These are phyloP conservation scores for Colletotrichum neosansevieriae DNA, from an alignment of 2,329 filamentous ascomycete genomes.

Conservation along the genomic window DNA sequence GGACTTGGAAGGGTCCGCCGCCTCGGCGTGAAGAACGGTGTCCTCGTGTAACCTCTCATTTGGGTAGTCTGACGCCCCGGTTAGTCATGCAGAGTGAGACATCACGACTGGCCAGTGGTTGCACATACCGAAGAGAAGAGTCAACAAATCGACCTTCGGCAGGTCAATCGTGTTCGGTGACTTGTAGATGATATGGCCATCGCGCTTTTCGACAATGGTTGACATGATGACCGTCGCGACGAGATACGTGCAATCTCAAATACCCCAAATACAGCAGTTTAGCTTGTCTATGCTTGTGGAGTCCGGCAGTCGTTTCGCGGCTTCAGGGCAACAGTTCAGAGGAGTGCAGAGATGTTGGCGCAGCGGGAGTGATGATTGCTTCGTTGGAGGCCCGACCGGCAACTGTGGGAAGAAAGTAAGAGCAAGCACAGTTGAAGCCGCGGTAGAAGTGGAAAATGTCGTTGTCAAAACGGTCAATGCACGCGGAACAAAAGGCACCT, in stretches of 20 bases:
- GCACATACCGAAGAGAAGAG: conserved; percentile 56
- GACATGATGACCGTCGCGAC: conserved; percentile 19
- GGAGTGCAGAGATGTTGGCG: no score
- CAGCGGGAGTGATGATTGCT: not conserved
- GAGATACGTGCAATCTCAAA: no score
- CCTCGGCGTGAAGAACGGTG: conserved; percentile 68
- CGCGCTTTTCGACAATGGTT: conserved; percentile 36
- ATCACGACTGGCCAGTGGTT: not conserved
- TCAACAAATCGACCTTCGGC: conserved; percentile 57
- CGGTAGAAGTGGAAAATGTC: not conserved
- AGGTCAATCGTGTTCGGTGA: conserved; percentile 48
- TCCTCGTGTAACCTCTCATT: conserved; percentile 53
- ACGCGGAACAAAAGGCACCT: conserved; percentile 12
- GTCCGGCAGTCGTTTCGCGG: no score
- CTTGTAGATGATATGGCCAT: conserved; percentile 52
- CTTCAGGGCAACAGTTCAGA: no score
- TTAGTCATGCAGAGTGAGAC: not conserved
- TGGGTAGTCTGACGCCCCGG: not conserved
- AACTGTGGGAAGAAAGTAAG: not conserved
- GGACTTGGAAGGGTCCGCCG: conserved; percentile 63
- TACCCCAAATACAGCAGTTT: no score
- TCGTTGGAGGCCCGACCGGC: not conserved
- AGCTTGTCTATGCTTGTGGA: not conserved
- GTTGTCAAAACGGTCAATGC: not conserved
- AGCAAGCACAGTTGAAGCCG: not conserved